Percentiles rank a stretch among this genome's conserved stretches.
Evolutionary conservation across 768 basidiomycete species (phyloP).

Genomic region (Inosperma sp.): DNA sequence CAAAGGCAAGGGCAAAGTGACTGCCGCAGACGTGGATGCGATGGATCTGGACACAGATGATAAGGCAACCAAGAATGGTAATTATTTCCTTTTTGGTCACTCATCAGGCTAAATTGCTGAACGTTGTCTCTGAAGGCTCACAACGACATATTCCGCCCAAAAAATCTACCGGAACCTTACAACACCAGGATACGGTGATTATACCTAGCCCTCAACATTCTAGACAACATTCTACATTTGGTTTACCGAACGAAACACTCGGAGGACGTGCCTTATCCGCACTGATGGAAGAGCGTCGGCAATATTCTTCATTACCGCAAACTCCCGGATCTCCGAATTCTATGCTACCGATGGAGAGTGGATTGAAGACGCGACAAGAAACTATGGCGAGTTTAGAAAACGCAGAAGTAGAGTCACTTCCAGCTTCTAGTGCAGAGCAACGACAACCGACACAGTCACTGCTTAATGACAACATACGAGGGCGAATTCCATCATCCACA

Average conservation of each 20-base stretch:
- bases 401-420: neutral
- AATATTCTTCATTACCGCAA: constrained; percentile 1
- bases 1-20: constrained; percentile 29
- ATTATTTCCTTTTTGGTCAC: constrained; percentile 26
- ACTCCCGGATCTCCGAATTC: constrained; percentile 1
- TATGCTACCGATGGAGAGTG: neutral
- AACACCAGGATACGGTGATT: constrained; percentile 19
- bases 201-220: constrained; percentile 13
- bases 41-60: constrained; percentile 22
- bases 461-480: too few relatives aligned
- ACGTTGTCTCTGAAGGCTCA: too few relatives aligned
- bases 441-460: too few relatives aligned
- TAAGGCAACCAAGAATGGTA: constrained; percentile 47
- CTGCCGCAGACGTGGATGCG: constrained; percentile 10
- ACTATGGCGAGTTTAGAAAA: neutral
- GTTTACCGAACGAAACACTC: constrained; percentile 31
- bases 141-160: constrained; percentile 5
- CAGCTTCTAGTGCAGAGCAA: neutral
- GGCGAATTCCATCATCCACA: constrained; percentile 51
- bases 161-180: constrained; percentile 9
- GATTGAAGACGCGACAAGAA: neutral
- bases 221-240: constrained; percentile 25
- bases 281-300: neutral
- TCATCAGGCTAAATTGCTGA: too few relatives aligned
- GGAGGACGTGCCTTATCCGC: constrained; percentile 10